Base-by-base conservation (phyloP, 345 rosid genomes). In the Rhodamnia rubescens region DNA sequence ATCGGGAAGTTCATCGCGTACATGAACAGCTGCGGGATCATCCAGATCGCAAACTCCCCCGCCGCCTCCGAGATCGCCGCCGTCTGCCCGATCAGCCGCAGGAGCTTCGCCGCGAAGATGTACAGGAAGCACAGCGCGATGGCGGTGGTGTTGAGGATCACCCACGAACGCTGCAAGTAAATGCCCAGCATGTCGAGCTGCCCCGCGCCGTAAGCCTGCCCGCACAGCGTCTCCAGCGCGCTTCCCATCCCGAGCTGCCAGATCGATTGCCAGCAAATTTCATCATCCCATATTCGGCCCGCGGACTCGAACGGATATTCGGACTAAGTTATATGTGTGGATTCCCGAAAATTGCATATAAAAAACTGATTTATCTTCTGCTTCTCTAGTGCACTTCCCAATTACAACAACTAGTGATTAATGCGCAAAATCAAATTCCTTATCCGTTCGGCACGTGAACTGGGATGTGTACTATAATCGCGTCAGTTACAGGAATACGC, bases 161-260 rank as follows among this genome's bases (percentile, higher is more conserved):
- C 83, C 98, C 98, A 97, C 27, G 99, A 97, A 74, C 98, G 91
- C 82, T 97, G 98, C 89, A 95, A 88, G 89, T 95, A 97, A 47
- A 95, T 86, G 59, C 99, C 99, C 7, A 97, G 91, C 98, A 95
- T 95, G 51, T 95, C 95, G 2, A 93, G 49, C 85, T 93, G 93
- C 8, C 97, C 94, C 1, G 98, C 98, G 56, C 99, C 98, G 87
- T 87, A 93, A 12, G 98, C 99, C 90, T 97, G 99, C 18, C 99
- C 99, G 86, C 98, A 95, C 36, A 95, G 88, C 18, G 99, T 96
- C 89, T 95, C 98, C 14, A 96, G 93, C 32, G 99, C 97, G 74
- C 99, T 96, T 85, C 99, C 99, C 99, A 96, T 96, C 27, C 99
- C 99, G 53, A 96, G 91, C 99, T 96, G 86, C 42, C 51, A 44